A percentile compares a stretch with the other conserved stretches of the same genome.
Conservation (phyloP, 257 asterid species). For the Marsdenia floribunda region DNA sequence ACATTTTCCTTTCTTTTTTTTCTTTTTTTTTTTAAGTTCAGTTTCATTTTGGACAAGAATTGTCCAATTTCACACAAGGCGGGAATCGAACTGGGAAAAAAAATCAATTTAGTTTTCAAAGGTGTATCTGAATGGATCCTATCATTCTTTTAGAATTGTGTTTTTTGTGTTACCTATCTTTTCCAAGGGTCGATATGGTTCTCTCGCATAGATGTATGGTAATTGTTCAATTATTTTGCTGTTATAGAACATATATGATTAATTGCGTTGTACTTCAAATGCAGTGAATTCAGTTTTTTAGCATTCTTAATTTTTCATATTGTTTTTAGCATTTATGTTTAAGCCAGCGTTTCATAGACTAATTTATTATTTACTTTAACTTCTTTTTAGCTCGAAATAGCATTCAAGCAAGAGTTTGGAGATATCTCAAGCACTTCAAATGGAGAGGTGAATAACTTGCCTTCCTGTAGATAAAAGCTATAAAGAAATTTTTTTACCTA, state of each 20-base stretch:
- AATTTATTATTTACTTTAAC: conserved; percentile 19
- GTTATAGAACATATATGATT: neutral
- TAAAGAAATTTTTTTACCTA: neutral
- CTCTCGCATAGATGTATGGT: neutral
- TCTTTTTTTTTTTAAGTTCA: too few species aligned
- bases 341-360: conserved; percentile 15
- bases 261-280: neutral
- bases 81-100: too few species aligned
- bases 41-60: too few species aligned
- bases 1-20: too few species aligned
- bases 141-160: neutral
- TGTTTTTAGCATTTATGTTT: neutral
- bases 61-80: too few species aligned
- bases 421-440: conserved; percentile 49
- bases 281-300: neutral
- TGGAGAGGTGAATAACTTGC: conserved; percentile 57
- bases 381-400: conserved; percentile 67
- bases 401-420: conserved; percentile 71
- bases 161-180: neutral
- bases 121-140: neutral
- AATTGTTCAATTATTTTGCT: neutral
- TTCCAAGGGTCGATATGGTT: neutral
- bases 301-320: neutral
- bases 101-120: too few species aligned
- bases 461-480: neutral